Conservation (phyloP, 2,329 filamentous ascomycete genomes). For the Cladophialophora carrionii region DNA sequence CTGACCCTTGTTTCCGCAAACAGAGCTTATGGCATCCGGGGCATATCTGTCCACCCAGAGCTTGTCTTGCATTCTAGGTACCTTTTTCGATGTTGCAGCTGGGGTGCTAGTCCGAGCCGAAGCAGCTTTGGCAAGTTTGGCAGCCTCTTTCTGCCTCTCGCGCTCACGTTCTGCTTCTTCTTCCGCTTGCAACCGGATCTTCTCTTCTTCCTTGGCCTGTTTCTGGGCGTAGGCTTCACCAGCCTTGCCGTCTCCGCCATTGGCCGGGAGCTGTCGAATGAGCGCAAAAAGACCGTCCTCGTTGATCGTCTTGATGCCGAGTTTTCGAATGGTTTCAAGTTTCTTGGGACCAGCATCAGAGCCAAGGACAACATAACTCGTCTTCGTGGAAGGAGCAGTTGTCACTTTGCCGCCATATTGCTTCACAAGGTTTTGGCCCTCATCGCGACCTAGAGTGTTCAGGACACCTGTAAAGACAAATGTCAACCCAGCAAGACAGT, state of each 20-base stretch:
- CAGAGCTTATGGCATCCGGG: slow-evolving; percentile 78
- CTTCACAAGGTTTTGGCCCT: slow-evolving; percentile 84
- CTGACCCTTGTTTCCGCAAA: slow-evolving; percentile 89
- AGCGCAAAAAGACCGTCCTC: slow-evolving; percentile 89
- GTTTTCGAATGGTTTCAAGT: slow-evolving; percentile 77
- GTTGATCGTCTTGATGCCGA: slow-evolving; percentile 86
- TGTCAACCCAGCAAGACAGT: slow-evolving; percentile 83
- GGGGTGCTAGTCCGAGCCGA: slow-evolving; percentile 47
- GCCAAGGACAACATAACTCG: slow-evolving; percentile 89
- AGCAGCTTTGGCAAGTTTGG: slow-evolving; percentile 50
- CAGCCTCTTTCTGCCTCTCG: slow-evolving; percentile 50
- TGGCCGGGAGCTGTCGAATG: slow-evolving; percentile 77
- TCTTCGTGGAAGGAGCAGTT: slow-evolving; percentile 83
- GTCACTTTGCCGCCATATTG: slow-evolving; percentile 92
- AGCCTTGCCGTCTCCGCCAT: slow-evolving; percentile 84
- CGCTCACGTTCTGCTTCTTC: slow-evolving; percentile 86
- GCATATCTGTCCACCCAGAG: slow-evolving; percentile 97
- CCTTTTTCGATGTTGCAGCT: slow-evolving; percentile 47
- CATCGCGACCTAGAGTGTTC: slow-evolving; percentile 77
- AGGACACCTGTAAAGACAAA: slow-evolving; percentile 96
- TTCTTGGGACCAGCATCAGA: slow-evolving; percentile 92
- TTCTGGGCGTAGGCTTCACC: slow-evolving; percentile 85
- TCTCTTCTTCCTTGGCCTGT: slow-evolving; percentile 79
- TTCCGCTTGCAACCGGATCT: slow-evolving; percentile 75
- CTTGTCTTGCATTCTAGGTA: slow-evolving; percentile 59